Base-by-base conservation (phyloP, 192 early-diverging fungal genomes). In the Nowakowskiella sp. region DNA sequence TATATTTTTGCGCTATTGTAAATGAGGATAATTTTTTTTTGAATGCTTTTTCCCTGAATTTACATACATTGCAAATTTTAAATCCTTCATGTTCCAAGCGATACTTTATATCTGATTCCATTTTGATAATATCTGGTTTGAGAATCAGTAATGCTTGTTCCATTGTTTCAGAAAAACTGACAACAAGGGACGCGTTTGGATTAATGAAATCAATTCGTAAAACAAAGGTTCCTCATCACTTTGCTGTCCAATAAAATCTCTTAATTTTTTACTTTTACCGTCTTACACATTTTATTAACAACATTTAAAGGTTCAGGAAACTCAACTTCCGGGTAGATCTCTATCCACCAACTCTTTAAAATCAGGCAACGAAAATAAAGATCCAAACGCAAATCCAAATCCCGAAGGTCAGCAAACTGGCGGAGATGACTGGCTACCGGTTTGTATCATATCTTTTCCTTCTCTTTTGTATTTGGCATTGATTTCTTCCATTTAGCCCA, bases 391-490 rank as follows among this genome's bases (percentile, higher is more conserved):
- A 13, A 51, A 47, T 24, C n/a, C 36, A 13, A 19, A 39, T 39
- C 36, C 36, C 13, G 54, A 58, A 2, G 63, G 54, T 22, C 60
- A 21, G 6, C 49, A 10, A 4, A 31, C 54, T 1, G 69, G 62
- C 8, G 57, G 46, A 26, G 76, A 76, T 28, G 78, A 80, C 48
- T 80, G 76, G 76, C 61, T 80, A 3, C 76, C 78, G 34, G 74
- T 80, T 47, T 23, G 63, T 27, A 32, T 5, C 13, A 31, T 16
- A 47, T 60, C 30, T n/a, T 25, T 16, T 21, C 33, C 42, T n/a
- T 44, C n/a, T 58, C 57, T 45, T 13, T 2, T 27, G 21, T 24
- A 16, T 44, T 45, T 25, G 21, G 24, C 13, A 49, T 28, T 53
- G 31, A 31, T 32, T 6, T 19, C 42, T n/a, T 28, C 26, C 25